These are phyloP conservation scores for Candida andamanensis DNA, from an alignment of 805 yeast species.

Conservation along the genomic window DNA sequence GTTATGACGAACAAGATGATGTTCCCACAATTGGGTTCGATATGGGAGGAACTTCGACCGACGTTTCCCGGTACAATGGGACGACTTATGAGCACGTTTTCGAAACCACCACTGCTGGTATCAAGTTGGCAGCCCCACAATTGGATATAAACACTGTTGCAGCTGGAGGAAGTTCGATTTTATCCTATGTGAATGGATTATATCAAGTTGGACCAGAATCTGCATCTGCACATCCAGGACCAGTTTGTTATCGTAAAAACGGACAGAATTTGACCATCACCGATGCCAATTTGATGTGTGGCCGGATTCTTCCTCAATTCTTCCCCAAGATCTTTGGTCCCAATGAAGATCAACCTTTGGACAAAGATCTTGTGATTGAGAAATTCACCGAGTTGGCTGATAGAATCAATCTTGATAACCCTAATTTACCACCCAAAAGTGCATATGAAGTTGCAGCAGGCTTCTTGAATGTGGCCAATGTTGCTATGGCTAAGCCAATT, in stretches of 20 bases:
- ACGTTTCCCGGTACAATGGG: slow-evolving; percentile 69
- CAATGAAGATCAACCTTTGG: slow-evolving; percentile 66
- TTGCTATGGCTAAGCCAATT: slow-evolving; percentile 87
- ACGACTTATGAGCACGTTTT: slow-evolving; percentile 66
- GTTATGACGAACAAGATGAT: slow-evolving; percentile 32
- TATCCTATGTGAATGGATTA: slow-evolving; percentile 18
- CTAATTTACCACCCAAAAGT: slow-evolving; percentile 50
- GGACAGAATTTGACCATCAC: slow-evolving; percentile 71
- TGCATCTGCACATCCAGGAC: slow-evolving; percentile 86
- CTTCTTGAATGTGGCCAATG: slow-evolving; percentile 77
- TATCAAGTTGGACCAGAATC: slow-evolving; percentile 82
- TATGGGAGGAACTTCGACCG: slow-evolving; percentile 91
- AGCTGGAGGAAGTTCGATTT: slow-evolving; percentile 34
- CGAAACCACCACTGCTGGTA: slow-evolving; percentile 82
- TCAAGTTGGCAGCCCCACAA: slow-evolving; percentile 79
- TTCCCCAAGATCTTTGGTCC: slow-evolving; percentile 85
- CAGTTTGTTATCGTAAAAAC: slow-evolving; percentile 71
- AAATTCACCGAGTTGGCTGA: slow-evolving; percentile 53
- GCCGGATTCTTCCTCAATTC: slow-evolving; percentile 65
- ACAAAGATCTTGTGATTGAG: slow-evolving; percentile 43
- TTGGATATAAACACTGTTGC: slow-evolving; percentile 44
- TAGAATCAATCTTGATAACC: slow-evolving; percentile 48
- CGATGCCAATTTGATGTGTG: slow-evolving; percentile 72
- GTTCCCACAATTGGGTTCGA: slow-evolving; percentile 77
- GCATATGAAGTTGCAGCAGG: slow-evolving; percentile 75